Percentiles rank a stretch among this genome's conserved stretches.
phyloP scores from a whole-genome alignment of 2,329 filamentous ascomycete species.

The Fusarium armeniacum region DNA sequence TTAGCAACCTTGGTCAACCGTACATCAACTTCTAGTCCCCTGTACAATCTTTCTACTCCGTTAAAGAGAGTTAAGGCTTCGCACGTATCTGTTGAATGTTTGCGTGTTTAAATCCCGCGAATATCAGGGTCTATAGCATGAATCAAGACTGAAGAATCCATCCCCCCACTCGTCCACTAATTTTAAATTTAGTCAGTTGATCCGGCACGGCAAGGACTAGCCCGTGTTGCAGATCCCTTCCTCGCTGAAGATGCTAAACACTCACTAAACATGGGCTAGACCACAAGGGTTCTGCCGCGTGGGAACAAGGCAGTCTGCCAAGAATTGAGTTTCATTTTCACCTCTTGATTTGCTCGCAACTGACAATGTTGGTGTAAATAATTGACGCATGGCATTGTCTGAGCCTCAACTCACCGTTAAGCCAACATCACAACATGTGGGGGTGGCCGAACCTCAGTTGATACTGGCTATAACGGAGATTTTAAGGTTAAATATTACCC shows the following conservation, averaged over 20 bases:
- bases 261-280: conserved; percentile 1
- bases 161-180: conserved; percentile 3
- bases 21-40: not conserved
- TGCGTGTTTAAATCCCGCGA: not conserved
- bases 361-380: not conserved
- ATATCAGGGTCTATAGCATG: conserved; percentile 6
- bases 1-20: not conserved
- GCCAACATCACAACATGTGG: not conserved
- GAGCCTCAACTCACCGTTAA: not conserved
- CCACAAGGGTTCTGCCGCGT: not conserved
- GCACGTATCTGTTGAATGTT: not conserved
- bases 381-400: conserved; percentile 2
- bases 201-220: conserved; percentile 4
- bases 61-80: not conserved
- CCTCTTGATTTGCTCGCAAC: not conserved
- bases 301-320: not conserved
- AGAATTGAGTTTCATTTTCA: not conserved
- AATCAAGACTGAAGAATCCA: not conserved
- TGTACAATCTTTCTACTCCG: not conserved
- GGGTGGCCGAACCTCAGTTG: not conserved
- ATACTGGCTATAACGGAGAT: conserved; percentile 3
- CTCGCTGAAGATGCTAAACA: not conserved
- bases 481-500: not conserved
- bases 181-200: conserved; percentile 9
- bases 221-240: conserved; percentile 20